A percentile compares a stretch with the other conserved stretches of the same genome.
phyloP scores from a whole-genome alignment of 192 early-diverging fungal species.

The Entomortierella lignicola region DNA sequence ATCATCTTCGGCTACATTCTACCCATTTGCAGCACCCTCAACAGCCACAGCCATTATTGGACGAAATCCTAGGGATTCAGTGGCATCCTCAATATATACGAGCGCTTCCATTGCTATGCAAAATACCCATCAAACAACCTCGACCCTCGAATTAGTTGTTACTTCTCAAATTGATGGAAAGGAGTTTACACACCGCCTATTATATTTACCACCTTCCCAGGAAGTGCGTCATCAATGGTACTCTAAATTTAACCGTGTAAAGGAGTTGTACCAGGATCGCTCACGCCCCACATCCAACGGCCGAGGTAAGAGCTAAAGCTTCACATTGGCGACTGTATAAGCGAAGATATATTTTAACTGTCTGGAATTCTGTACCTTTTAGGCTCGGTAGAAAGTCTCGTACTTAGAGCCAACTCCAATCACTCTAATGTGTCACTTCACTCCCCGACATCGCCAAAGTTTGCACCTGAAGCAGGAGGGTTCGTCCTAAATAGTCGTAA shows the following conservation, averaged over 20 bases:
- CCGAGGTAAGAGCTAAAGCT: slow-evolving; percentile 6
- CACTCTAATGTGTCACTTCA: slow-evolving; percentile 20
- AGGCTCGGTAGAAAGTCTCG: slow-evolving; percentile 35
- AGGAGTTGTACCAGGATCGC: slow-evolving; percentile 17
- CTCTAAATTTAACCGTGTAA: slow-evolving; percentile 35
- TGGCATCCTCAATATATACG: slow-evolving; percentile 34
- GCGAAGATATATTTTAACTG: background rate
- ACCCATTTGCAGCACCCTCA: slow-evolving; percentile 48
- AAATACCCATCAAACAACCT: slow-evolving; percentile 26
- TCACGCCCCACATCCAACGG: slow-evolving; percentile 19
- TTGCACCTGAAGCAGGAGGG: slow-evolving; percentile 1
- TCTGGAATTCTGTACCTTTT: background rate
- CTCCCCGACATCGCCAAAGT: slow-evolving; percentile 24
- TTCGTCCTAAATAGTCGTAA: slow-evolving; percentile 25
- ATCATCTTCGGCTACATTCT: slow-evolving; percentile 43
- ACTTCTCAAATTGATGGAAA: slow-evolving; percentile 35
- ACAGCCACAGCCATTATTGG: slow-evolving; percentile 10
- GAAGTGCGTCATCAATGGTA: slow-evolving; percentile 47
- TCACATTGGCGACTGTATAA: too few species aligned
- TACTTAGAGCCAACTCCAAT: slow-evolving; percentile 11
- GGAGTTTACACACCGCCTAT: slow-evolving; percentile 27
- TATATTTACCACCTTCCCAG: slow-evolving; percentile 43
- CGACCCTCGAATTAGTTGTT: slow-evolving; percentile 34
- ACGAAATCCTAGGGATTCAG: slow-evolving; percentile 14
- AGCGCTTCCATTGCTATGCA: slow-evolving; percentile 1